phyloP scores from a whole-genome alignment of 805 yeast genomes.

The Schwanniomyces pseudopolymorphus region DNA sequence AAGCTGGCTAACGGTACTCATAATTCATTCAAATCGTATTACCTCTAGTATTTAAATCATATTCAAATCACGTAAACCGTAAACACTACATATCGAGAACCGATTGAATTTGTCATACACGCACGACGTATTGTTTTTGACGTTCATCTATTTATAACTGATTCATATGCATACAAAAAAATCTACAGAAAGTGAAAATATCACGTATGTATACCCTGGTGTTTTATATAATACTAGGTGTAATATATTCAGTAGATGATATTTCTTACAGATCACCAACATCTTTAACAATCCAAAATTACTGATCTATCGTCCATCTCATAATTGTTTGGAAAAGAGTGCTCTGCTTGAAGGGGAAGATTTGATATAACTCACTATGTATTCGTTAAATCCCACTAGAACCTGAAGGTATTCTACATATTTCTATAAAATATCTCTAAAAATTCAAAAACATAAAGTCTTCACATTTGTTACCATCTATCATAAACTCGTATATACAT shows the following conservation, averaged over 20 bases:
- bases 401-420: neutral
- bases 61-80: neutral
- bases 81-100: neutral
- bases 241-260: too few species aligned
- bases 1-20: conserved; percentile 45
- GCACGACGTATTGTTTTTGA: neutral
- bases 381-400: too few species aligned
- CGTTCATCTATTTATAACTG: neutral
- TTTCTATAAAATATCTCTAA: neutral
- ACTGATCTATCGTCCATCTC: too few species aligned
- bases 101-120: neutral
- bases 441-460: neutral
- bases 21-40: conserved; percentile 20
- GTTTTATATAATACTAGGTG: too few species aligned
- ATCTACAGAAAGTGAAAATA: too few species aligned
- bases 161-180: too few species aligned
- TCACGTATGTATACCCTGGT: too few species aligned
- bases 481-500: neutral
- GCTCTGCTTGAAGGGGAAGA: too few species aligned
- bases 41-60: neutral
- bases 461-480: neutral
- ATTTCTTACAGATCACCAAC: too few species aligned
- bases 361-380: too few species aligned
- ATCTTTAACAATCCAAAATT: too few species aligned
- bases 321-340: too few species aligned